Evolutionary conservation across 2,329 filamentous ascomycete genomes (phyloP), one percentile per base, ranked within the genome.

Genomic region (Coccinonectria pachysandricola): DNA sequence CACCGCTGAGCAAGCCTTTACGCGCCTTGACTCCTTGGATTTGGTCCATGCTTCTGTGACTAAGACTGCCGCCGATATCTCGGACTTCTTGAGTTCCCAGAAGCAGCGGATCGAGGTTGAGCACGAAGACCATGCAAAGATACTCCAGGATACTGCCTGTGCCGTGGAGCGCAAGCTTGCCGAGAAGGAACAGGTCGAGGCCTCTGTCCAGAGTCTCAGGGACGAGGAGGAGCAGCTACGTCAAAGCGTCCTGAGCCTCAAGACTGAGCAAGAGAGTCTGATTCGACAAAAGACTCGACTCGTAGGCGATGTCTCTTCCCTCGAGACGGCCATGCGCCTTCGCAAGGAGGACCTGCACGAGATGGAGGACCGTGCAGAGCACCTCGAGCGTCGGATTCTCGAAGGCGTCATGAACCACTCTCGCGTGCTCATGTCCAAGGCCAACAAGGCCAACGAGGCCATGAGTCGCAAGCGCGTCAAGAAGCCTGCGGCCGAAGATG

Each of bases 371-470:
- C 81, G 88, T 36, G 91, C 88, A 3, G 86, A 95, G 52, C 73
- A 75, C 4, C 66, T 98, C 13, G 91, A 98, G 59, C 81, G 87
- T 27, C 78, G 91, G 14, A 94, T 98, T 41, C 62, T 98, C 16
- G 88, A 96, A 40, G 87, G 88, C 14, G 84, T 96, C 36, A 92
- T 98, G 60, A 87, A 96, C 44, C 88, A 96, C 52, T 95, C 88
- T 12, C 80, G 88, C 6, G 77, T 88, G 14, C 67, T 95, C n/a
- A 81, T 91, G 62, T 65, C 75, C 40, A 79, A 83, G 59, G 60
- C 70, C 4, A 60, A 53, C 40, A 64, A 62, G 42, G 57, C 57
- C 8, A 56, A 62, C 8, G 70, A 74, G 27, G 57, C 62, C 34
- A 74, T 75, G 70, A 72, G 57, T 49, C 66, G 69, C 26, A 75